These are phyloP conservation scores for Thielaviopsis populi DNA, from an alignment of 2,329 filamentous ascomycete genomes.

Conservation along the genomic window DNA sequence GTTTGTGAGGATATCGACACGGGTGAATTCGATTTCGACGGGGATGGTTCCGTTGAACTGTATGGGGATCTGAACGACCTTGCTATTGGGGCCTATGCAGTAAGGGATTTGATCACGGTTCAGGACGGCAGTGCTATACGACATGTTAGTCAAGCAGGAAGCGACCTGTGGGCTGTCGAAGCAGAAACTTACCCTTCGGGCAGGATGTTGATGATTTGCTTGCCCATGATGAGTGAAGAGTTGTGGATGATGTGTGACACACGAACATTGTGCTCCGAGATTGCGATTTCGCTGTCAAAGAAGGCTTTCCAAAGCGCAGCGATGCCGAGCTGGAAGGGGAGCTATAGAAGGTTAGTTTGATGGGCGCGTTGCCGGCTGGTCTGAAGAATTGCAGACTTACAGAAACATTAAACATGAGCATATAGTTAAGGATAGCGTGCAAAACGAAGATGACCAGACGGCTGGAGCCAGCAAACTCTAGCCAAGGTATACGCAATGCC, in stretches of 20 bases:
- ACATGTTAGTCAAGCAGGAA: constrained; percentile 17
- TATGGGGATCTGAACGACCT: constrained; percentile 57
- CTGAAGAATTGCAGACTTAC: constrained; percentile 30
- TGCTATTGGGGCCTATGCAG: constrained; percentile 55
- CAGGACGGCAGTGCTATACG: constrained; percentile 57
- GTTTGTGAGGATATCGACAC: constrained; percentile 69
- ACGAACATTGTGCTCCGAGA: constrained; percentile 88
- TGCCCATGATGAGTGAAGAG: constrained; percentile 82
- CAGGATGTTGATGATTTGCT: constrained; percentile 93
- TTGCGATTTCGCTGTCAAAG: constrained; percentile 82
- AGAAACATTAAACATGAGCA: constrained; percentile 86
- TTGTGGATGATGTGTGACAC: constrained; percentile 79
- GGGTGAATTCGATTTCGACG: constrained; percentile 73
- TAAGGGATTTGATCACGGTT: constrained; percentile 72
- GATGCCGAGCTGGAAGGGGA: constrained; percentile 61
- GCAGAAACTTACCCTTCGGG: constrained; percentile 56
- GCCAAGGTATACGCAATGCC: constrained; percentile 82
- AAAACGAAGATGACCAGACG: constrained; percentile 55
- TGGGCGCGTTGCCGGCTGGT: neutral
- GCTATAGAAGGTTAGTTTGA: constrained; percentile 27
- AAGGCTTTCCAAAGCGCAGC: constrained; percentile 61
- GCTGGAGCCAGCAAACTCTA: constrained; percentile 71
- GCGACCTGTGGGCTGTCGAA: constrained; percentile 19
- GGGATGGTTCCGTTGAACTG: constrained; percentile 89
- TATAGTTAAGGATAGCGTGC: constrained; percentile 61